Evolutionary conservation across 306 rosid species (phyloP).

Genomic region (Fagus sylvatica): DNA sequence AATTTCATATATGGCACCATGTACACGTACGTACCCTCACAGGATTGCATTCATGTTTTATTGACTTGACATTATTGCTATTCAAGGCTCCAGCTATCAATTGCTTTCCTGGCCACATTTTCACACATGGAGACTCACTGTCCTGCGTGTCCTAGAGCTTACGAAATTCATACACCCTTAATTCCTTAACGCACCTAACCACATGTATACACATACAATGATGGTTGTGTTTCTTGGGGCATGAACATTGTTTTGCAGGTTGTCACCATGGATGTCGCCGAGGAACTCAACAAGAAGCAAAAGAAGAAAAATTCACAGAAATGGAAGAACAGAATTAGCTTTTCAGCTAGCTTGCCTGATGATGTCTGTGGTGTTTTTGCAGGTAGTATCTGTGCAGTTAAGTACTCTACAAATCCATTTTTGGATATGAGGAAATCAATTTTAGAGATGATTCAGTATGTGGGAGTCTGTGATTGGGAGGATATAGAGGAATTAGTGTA

Average conservation of each 20-base stretch:
- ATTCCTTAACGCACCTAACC: not conserved
- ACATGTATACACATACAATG: not conserved
- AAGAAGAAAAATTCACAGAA: slow-evolving; percentile 4
- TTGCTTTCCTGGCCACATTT: not conserved
- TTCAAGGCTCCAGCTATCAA: not conserved
- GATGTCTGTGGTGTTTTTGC: slow-evolving; percentile 42
- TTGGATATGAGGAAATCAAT: slow-evolving; percentile 37
- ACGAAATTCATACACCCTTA: not conserved
- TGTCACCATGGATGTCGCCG: slow-evolving; percentile 20
- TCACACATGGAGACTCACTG: not conserved
- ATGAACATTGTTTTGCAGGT: slow-evolving; percentile 7
- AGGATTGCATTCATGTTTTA: not conserved
- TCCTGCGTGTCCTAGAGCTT: not conserved
- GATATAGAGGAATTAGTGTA: slow-evolving; percentile 49
- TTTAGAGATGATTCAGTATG: slow-evolving; percentile 29
- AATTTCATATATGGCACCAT: not conserved
- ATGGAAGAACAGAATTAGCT: slow-evolving; percentile 28
- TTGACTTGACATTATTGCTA: not conserved
- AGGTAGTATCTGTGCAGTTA: slow-evolving; percentile 35
- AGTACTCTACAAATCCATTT: slow-evolving; percentile 31
- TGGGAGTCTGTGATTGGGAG: slow-evolving; percentile 35
- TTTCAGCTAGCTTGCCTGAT: slow-evolving; percentile 44
- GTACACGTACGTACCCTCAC: not conserved
- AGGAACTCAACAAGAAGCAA: not conserved
- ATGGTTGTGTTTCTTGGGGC: not conserved